A percentile compares a stretch with the other conserved stretches of the same genome.
These are phyloP conservation scores for Avena sativa DNA, from an alignment of 176 grass and related monocot genomes.

Conservation along the genomic window DNA sequence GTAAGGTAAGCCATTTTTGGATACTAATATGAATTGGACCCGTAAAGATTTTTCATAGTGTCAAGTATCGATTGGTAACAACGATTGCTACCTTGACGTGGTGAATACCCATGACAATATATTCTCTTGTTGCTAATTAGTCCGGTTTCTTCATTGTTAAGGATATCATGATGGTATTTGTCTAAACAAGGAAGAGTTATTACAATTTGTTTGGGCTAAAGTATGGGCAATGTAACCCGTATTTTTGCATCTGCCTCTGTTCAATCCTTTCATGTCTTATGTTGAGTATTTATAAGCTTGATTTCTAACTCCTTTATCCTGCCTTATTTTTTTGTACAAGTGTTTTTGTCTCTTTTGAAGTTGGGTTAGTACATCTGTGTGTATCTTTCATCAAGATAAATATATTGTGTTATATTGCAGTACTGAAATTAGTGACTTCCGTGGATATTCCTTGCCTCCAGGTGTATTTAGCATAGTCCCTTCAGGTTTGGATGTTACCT, in stretches of 20 bases:
- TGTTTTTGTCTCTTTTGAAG: background rate
- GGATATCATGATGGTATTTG: background rate
- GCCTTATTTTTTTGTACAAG: background rate
- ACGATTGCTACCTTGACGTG: background rate
- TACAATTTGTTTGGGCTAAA: background rate
- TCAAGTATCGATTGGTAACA: background rate
- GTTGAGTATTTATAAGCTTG: constrained; percentile 26
- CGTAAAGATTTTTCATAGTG: background rate
- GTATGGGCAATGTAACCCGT: background rate
- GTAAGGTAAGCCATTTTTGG: background rate
- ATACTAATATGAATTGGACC: background rate
- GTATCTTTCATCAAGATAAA: background rate
- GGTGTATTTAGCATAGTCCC: constrained; percentile 1
- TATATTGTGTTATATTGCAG: background rate
- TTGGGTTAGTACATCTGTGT: background rate
- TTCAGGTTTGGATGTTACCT: constrained; percentile 42
- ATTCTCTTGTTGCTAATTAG: background rate
- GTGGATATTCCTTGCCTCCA: background rate
- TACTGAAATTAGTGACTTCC: background rate
- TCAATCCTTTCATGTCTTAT: background rate
- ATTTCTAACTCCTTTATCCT: background rate
- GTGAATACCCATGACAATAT: background rate
- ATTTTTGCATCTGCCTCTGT: background rate
- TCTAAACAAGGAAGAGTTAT: background rate
- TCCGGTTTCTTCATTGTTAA: background rate